phyloP scores from a whole-genome alignment of 441 rosid genomes.

The Macaranga tanarius region DNA sequence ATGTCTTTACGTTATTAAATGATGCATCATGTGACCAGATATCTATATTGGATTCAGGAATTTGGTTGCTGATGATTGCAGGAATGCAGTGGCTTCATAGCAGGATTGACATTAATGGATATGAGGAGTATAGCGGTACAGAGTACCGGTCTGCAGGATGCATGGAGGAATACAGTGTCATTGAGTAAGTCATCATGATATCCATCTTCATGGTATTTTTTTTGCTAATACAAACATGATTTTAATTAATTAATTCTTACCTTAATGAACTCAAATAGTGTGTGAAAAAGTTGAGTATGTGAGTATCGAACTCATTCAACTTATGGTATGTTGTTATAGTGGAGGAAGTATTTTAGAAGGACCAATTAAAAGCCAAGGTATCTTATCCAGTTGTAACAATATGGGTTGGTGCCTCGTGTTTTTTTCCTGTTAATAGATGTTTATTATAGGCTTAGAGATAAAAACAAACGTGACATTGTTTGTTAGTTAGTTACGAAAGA shows the following conservation, averaged over 20 bases:
- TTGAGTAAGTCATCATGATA: conserved; percentile 51
- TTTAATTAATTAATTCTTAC: background rate
- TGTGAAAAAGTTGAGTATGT: background rate
- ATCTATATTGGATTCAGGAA: background rate
- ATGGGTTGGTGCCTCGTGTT: background rate
- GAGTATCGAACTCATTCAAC: background rate
- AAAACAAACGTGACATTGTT: background rate
- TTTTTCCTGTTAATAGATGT: background rate
- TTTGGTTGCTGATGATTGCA: conserved; percentile 29
- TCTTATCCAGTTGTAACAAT: background rate
- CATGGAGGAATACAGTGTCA: conserved; percentile 69
- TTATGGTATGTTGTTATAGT: background rate
- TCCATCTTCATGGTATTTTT: background rate
- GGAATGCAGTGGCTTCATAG: conserved; percentile 93
- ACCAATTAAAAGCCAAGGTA: background rate
- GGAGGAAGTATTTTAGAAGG: background rate
- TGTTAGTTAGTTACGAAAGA: no score
- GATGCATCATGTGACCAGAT: background rate
- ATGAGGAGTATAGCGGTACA: conserved; percentile 88
- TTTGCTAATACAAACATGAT: background rate
- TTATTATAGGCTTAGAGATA: background rate
- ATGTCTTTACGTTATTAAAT: background rate
- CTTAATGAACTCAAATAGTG: background rate
- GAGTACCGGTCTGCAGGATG: conserved; percentile 95
- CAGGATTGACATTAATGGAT: conserved; percentile 76